These are phyloP conservation scores for Plenodomus tracheiphilus DNA, from an alignment of 2,329 filamentous ascomycete species.

Conservation along the genomic window DNA sequence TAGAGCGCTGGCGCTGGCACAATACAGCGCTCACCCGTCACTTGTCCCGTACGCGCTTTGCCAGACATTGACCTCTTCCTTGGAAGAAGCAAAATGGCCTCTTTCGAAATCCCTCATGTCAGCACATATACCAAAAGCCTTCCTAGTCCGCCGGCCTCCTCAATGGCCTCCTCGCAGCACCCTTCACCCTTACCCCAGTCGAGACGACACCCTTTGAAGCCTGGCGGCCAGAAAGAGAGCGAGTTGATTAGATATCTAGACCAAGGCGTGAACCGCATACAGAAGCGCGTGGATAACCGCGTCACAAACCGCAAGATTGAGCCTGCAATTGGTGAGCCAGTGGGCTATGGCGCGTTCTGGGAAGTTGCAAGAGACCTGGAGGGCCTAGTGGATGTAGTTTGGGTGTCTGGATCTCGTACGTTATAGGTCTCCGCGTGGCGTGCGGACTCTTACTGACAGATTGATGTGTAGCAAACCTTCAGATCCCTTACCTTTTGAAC, in stretches of 20 bases:
- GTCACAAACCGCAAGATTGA: conserved; percentile 54
- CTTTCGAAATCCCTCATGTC: not conserved
- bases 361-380: conserved; percentile 77
- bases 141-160: conserved; percentile 55
- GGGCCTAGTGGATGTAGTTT: conserved; percentile 75
- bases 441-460: not conserved
- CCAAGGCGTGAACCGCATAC: conserved; percentile 46
- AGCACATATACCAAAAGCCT: conserved; percentile 5
- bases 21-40: too few species aligned
- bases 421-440: conserved; percentile 14
- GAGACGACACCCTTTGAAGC: conserved; percentile 55
- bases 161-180: conserved; percentile 45
- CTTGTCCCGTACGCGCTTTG: too few species aligned
- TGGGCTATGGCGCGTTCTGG: conserved; percentile 64
- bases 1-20: too few species aligned
- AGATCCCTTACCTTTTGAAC: conserved; percentile 81
- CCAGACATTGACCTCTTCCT: too few species aligned
- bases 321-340: conserved; percentile 38
- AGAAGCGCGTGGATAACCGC: conserved; percentile 37
- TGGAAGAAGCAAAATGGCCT: not conserved
- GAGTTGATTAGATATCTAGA: conserved; percentile 62
- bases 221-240: conserved; percentile 62
- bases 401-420: conserved; percentile 85
- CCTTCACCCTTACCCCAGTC: conserved; percentile 55
- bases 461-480: conserved; percentile 64